These are phyloP conservation scores for Kazachstania africana DNA, from an alignment of 805 yeast genomes.

Conservation along the genomic window DNA sequence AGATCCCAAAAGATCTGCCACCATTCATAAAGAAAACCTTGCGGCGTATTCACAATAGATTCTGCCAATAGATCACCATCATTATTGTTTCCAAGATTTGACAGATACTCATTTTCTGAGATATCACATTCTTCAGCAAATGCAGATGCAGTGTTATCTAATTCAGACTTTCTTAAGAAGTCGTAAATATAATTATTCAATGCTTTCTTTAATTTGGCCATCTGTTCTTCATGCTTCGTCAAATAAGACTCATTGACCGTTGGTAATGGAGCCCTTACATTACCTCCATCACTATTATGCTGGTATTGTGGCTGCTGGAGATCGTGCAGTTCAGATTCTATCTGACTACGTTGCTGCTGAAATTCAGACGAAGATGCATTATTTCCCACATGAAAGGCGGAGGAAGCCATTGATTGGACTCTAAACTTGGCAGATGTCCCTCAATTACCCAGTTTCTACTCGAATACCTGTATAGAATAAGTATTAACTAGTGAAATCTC, in stretches of 20 bases:
- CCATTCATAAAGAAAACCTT: slow-evolving; percentile 85
- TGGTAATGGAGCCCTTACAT: no score
- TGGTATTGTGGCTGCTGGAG: not conserved
- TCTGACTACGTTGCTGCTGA: no score
- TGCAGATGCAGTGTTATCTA: slow-evolving; percentile 57
- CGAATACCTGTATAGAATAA: no score
- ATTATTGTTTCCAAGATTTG: not conserved
- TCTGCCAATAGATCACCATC: slow-evolving; percentile 10
- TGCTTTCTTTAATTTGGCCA: slow-evolving; percentile 1
- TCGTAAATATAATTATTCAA: slow-evolving; percentile 74
- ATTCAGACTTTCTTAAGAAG: slow-evolving; percentile 62
- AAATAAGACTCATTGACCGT: no score
- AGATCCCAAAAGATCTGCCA: slow-evolving; percentile 95
- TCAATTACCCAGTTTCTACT: no score
- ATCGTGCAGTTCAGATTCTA: no score
- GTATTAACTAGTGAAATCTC: no score
- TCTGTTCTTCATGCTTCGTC: not conserved
- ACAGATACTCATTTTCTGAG: slow-evolving; percentile 2
- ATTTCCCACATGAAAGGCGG: no score
- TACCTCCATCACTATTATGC: not conserved
- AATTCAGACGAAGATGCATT: no score
- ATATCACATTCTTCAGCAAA: slow-evolving; percentile 71
- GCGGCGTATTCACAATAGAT: slow-evolving; percentile 55
- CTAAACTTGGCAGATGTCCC: no score
- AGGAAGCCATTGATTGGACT: no score